phyloP scores from a whole-genome alignment of 2,329 filamentous ascomycete species.

The Hypoxylon sp. region DNA sequence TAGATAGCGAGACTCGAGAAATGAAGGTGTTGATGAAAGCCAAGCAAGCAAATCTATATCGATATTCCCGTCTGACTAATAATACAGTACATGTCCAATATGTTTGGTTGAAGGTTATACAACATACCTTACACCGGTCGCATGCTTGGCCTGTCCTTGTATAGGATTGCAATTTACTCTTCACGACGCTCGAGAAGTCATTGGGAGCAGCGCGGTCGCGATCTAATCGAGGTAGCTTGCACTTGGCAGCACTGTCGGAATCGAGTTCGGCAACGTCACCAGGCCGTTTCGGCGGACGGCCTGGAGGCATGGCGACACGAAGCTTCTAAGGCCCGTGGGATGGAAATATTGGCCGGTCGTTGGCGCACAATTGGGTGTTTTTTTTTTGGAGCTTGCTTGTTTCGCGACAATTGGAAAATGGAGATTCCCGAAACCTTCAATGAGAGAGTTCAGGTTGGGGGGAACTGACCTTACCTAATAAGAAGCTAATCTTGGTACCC shows the following conservation, averaged over 20 bases:
- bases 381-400: conserved; percentile 32
- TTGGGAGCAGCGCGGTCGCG: conserved; percentile 51
- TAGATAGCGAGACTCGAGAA: too few species aligned
- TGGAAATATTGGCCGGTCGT: conserved; percentile 12
- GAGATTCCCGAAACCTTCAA: conserved; percentile 38
- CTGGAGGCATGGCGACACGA: conserved; percentile 50
- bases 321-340: conserved; percentile 16
- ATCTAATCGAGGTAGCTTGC: conserved; percentile 61
- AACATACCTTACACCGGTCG: conserved; percentile 82
- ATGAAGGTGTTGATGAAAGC: too few species aligned
- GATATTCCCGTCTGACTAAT: too few species aligned
- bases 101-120: neutral
- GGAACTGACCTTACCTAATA: conserved; percentile 12
- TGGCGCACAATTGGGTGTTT: conserved; percentile 36
- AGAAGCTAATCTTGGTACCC: neutral
- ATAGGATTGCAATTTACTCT: conserved; percentile 63
- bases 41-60: too few species aligned
- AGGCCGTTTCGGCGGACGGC: conserved; percentile 55
- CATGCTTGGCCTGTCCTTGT: conserved; percentile 82
- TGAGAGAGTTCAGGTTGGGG: conserved; percentile 7
- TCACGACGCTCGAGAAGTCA: conserved; percentile 65
- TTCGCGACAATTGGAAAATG: conserved; percentile 34
- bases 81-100: too few species aligned
- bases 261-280: conserved; percentile 50
- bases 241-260: conserved; percentile 51